Conservation (phyloP, 202 grass and related monocot species). For the Brachypodium distachyon region DNA sequence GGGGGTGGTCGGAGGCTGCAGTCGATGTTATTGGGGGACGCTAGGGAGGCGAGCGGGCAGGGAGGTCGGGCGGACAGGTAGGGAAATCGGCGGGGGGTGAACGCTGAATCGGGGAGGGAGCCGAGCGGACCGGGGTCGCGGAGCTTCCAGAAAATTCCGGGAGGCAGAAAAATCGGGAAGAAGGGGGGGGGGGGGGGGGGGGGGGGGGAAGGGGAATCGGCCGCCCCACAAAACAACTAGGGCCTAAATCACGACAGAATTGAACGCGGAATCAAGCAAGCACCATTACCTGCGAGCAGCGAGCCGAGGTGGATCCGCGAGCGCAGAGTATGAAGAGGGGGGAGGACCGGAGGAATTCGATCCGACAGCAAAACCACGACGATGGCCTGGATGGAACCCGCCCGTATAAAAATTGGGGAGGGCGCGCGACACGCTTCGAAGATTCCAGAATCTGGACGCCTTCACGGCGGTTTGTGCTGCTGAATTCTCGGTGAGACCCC, state of each 20-base stretch:
- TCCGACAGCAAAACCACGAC: neutral
- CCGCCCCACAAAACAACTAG: neutral
- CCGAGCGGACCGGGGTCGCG: too few relatives aligned
- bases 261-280: neutral
- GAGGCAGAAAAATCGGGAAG: too few relatives aligned
- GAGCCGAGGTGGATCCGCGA: neutral
- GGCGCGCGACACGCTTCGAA: neutral
- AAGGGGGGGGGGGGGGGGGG: too few relatives aligned
- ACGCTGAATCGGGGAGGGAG: too few relatives aligned
- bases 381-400: neutral
- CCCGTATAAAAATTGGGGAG: neutral
- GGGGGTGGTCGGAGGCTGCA: too few relatives aligned
- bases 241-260: neutral
- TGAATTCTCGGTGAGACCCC: neutral
- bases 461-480: neutral
- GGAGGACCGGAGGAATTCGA: neutral
- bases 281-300: conserved; percentile 11
- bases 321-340: neutral
- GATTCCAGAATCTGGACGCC: conserved; percentile 26
- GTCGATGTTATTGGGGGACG: too few relatives aligned
- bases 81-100: too few relatives aligned
- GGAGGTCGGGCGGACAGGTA: too few relatives aligned
- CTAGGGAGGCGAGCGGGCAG: too few relatives aligned
- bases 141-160: too few relatives aligned
- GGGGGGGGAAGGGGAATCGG: too few relatives aligned